Base-by-base conservation (phyloP, 179 eudicot species). In the Beta corolliflora region DNA sequence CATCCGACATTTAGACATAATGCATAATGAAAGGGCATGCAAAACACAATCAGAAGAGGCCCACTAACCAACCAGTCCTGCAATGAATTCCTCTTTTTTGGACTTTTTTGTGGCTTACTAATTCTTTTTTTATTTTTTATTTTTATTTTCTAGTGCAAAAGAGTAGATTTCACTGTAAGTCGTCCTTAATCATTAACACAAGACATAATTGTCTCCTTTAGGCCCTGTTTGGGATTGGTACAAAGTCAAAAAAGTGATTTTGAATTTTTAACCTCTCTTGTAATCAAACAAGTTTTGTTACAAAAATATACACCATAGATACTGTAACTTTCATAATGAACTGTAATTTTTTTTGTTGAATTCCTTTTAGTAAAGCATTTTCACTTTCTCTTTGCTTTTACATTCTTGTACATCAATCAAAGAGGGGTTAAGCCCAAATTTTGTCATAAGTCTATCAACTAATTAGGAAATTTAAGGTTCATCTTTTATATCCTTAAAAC, bases 1-100 rank as follows among this genome's bases (percentile, higher is more conserved):
- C 70, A 78, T 25, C 92, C 97, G 93, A 90, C 97, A 93, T 71
- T 69, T 73, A 61, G 83, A 83, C 89, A 83, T 79, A 75, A 78
- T 88, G 91, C 86, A 76, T 75, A 80, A 79, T 75, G 80, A 89
- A 92, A 86, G 86, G 80, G 71, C 70, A 80, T 46, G 84, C 83
- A 90, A 73, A 66, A 85, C 91, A 88, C 84, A 84, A 90, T 89
- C 88, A 87, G 81, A 80, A 71, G 29, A 36, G 88, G 69, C 91
- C 93, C 91, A 88, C 88, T 81, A 36, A 65, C 79, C 89, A 85
- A 87, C 85, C 78, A 77, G 60, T 48, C 76, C 72, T 18, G 48
- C 69, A 56, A 74, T 84, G 69, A 81, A 82, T 84, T 84, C 78
- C 77, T 77, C 52, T 75, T 82, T 75, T 69, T 64, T 74, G 54